These are phyloP conservation scores for Fomitopsis pinicola DNA, from an alignment of 1,284 basidiomycete species.

Conservation along the genomic window DNA sequence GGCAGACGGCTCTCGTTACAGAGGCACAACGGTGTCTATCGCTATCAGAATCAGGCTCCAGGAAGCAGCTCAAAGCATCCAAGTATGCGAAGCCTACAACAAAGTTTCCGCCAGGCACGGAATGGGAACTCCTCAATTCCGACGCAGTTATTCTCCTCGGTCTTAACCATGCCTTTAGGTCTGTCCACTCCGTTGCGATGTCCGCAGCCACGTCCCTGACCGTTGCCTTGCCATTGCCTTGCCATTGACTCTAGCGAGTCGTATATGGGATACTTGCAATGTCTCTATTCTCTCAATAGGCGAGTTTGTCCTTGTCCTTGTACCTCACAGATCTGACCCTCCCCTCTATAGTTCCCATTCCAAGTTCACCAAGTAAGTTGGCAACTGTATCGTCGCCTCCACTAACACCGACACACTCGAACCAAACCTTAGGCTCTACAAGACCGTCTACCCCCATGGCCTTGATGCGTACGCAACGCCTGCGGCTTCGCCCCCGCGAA, in stretches of 20 bases:
- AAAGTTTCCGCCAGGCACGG: slow-evolving; percentile 57
- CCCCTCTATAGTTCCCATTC: slow-evolving; percentile 53
- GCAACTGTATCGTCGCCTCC: neutral
- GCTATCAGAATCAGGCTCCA: slow-evolving; percentile 56
- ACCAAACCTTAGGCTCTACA: slow-evolving; percentile 50
- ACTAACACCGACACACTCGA: neutral
- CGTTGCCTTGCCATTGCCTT: neutral
- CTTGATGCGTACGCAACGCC: slow-evolving; percentile 50
- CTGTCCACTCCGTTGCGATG: slow-evolving; percentile 11
- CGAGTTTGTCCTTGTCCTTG: slow-evolving; percentile 18
- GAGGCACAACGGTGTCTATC: slow-evolving; percentile 55
- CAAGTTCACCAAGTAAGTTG: slow-evolving; percentile 61
- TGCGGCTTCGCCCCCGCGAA: slow-evolving; percentile 34
- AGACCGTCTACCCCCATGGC: slow-evolving; percentile 67
- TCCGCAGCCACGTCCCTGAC: neutral
- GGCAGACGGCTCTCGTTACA: slow-evolving; percentile 44
- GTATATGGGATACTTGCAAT: slow-evolving; percentile 75
- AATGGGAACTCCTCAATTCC: slow-evolving; percentile 71
- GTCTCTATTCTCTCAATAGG: slow-evolving; percentile 69
- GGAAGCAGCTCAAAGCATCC: slow-evolving; percentile 46
- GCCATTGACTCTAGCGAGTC: slow-evolving; percentile 49
- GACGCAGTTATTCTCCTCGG: slow-evolving; percentile 68
- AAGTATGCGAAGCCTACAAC: slow-evolving; percentile 34
- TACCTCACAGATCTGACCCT: neutral
- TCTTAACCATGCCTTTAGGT: slow-evolving; percentile 67